These are phyloP conservation scores for Chionographis japonica DNA, from an alignment of 106 monocot species.

Conservation along the genomic window DNA sequence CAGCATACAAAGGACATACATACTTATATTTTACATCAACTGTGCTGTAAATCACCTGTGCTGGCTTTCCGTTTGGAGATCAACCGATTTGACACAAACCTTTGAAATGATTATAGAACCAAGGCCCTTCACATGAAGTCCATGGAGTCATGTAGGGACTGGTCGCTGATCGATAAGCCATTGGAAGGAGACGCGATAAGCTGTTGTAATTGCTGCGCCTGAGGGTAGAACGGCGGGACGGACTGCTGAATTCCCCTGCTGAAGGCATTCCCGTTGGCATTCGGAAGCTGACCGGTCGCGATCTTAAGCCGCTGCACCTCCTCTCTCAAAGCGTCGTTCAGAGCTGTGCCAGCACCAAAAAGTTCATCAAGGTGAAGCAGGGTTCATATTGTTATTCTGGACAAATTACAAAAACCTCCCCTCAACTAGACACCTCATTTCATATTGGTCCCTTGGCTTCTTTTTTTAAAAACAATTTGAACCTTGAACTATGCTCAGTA, in stretches of 20 bases:
- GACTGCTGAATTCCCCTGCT: slow-evolving; percentile 28
- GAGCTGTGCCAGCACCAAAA: slow-evolving; percentile 27
- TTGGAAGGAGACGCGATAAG: slow-evolving; percentile 22
- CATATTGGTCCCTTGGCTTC: too few relatives aligned
- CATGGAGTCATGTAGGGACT: slow-evolving; percentile 45
- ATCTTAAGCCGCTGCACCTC: slow-evolving; percentile 81
- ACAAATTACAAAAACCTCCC: background rate
- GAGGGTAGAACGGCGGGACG: slow-evolving; percentile 18
- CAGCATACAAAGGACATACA: too few relatives aligned
- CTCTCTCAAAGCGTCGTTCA: slow-evolving; percentile 67
- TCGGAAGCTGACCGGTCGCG: slow-evolving; percentile 48
- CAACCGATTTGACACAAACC: too few relatives aligned
- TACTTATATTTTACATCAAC: too few relatives aligned
- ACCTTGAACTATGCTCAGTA: too few relatives aligned
- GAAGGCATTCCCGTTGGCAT: slow-evolving; percentile 29
- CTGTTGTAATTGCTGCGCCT: slow-evolving; percentile 38
- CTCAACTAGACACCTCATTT: background rate
- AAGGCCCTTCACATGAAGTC: slow-evolving; percentile 32
- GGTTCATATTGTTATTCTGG: background rate
- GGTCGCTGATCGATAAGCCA: slow-evolving; percentile 19
- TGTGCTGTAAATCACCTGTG: too few relatives aligned
- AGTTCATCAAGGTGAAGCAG: background rate
- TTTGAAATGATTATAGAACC: background rate
- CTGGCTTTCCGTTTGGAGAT: too few relatives aligned
- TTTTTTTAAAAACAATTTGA: too few relatives aligned